Evolutionary conservation across 2,329 filamentous ascomycete genomes (phyloP).

Genomic region (Fusarium circinatum): DNA sequence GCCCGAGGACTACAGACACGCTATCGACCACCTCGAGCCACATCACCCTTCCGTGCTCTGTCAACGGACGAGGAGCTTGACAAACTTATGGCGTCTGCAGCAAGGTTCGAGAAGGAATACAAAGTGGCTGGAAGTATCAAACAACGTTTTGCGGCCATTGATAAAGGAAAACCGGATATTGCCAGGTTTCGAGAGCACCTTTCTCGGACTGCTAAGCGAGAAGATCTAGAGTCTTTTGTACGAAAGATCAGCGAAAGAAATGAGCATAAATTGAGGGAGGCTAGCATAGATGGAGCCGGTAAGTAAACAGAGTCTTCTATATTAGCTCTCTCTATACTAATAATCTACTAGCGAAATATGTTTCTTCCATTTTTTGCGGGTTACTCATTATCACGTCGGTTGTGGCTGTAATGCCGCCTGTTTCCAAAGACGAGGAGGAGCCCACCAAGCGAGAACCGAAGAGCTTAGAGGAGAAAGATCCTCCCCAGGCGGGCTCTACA

Average conservation of each 20-base stretch:
- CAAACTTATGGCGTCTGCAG: neutral
- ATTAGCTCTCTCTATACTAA: neutral
- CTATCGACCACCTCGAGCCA: neutral
- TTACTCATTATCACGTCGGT: neutral
- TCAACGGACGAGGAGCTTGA: neutral
- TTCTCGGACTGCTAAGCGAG: no score
- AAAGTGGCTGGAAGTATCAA: neutral
- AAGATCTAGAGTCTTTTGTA: neutral
- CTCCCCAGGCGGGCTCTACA: neutral
- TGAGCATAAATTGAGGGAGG: neutral
- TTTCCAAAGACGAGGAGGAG: neutral
- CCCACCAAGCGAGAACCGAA: neutral
- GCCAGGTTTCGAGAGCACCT: neutral
- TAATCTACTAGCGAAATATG: neutral
- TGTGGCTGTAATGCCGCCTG: accelerated
- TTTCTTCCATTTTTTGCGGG: accelerated
- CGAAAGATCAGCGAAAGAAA: neutral
- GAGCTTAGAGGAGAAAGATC: neutral
- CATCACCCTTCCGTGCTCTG: neutral
- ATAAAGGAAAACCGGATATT: neutral
- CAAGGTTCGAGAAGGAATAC: neutral
- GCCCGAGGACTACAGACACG: neutral
- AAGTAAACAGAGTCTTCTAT: neutral
- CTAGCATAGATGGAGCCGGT: neutral
- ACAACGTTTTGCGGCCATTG: neutral